Evolutionary conservation across 352 stramenopile species (phyloP).

Genomic region (Blastocystis sp.): DNA sequence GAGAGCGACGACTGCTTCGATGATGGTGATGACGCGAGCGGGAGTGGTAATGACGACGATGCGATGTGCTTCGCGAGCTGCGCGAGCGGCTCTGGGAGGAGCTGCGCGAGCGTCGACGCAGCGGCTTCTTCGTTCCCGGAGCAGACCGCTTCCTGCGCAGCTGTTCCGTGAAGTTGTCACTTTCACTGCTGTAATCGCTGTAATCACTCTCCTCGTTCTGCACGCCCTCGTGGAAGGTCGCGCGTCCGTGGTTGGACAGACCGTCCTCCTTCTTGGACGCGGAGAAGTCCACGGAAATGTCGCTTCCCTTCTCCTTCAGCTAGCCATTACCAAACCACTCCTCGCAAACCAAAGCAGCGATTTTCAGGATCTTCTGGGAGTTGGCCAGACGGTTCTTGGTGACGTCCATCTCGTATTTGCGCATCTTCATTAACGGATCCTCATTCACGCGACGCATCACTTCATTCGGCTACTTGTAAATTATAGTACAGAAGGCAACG

Average conservation of each 20-base stretch:
- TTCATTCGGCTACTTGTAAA: constrained; percentile 57
- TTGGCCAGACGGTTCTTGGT: constrained; percentile 58
- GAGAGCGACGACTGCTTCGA: constrained; percentile 11
- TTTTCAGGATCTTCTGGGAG: constrained; percentile 38
- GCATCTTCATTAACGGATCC: constrained; percentile 67
- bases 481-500: background rate
- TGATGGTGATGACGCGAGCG: background rate
- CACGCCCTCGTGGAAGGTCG: background rate
- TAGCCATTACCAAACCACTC: background rate
- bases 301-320: constrained; percentile 31
- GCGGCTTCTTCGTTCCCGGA: no score
- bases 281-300: constrained; percentile 66
- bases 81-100: background rate
- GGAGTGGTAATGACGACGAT: background rate
- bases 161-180: constrained; percentile 45
- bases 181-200: constrained; percentile 46
- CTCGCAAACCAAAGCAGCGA: constrained; percentile 9
- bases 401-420: constrained; percentile 58
- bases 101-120: background rate
- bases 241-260: background rate
- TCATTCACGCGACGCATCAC: constrained; percentile 58
- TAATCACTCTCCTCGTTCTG: constrained; percentile 6
- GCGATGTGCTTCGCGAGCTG: background rate
- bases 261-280: constrained; percentile 11
- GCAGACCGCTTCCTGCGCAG: background rate